Evolutionary conservation across 2,329 filamentous ascomycete species (phyloP), one percentile per base, ranked within the genome.

Genomic region (Alternaria metachromatica): DNA sequence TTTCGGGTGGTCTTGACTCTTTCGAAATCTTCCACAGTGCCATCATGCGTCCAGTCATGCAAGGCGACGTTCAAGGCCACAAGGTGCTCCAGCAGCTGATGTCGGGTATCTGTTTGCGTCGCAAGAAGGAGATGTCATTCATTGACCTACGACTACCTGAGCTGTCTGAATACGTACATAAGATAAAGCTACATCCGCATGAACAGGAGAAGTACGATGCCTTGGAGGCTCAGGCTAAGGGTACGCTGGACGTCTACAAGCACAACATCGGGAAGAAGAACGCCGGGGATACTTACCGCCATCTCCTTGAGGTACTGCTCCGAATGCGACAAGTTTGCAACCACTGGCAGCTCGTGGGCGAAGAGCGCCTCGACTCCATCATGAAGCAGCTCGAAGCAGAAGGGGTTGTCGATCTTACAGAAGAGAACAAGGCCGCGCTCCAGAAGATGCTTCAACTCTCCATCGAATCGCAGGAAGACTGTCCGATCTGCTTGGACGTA

Each of bases 51-150:
- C 91, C 91, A 5, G 84, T 96, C 9, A 86, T 85, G 56, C 74
- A 78, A 6, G 88, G 87, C 2, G 85, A 89, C 15, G 77, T 81
- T 1, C 82, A 84, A 33, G 90, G 89, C 12, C 89, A 88, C 51
- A 79, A 85, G 11, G 82, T 95, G 4, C 84, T 96, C 4, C 91
- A 95, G 73, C 86, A 88, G 6, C 84, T 97, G 48, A 94, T 97
- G 88, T 85, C 86, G n/a, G 89, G 91, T 18, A 86, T 97, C 50
- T 96, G 92, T 72, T 84, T 97, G 21, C 88, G 94, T 41, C 88
- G 94, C 41, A 91, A 89, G 78, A 97, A 97, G 77, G 90, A 95
- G 60, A 97, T 97, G 93, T 86, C 86, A 6, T 97, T 96, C 73
- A 87, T 97, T 56, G 92, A 97, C 69, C 83, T 97, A 20, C 91